These are phyloP conservation scores for Pseudofabraea citricarpa DNA, from an alignment of 2,329 filamentous ascomycete species.

Conservation along the genomic window DNA sequence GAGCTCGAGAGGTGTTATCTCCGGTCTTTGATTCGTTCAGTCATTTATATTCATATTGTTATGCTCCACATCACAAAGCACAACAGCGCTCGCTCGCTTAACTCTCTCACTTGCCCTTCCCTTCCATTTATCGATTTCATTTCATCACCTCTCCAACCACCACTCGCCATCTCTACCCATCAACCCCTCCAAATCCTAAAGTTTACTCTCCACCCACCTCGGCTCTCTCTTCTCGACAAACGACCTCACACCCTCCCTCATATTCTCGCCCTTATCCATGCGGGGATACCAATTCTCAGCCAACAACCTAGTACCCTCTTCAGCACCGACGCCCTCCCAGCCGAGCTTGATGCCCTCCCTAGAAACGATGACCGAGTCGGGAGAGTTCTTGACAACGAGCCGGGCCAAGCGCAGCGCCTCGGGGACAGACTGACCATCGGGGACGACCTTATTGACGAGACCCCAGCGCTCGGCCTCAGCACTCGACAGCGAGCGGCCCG, in stretches of 20 bases:
- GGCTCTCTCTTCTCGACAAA: constrained; percentile 74
- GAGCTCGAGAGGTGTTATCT: too few relatives aligned
- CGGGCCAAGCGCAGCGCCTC: constrained; percentile 58
- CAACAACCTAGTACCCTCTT: constrained; percentile 51
- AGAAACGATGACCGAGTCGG: constrained; percentile 71
- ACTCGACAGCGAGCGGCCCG: constrained; percentile 55
- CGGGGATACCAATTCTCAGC: constrained; percentile 52
- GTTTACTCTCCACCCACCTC: constrained; percentile 59
- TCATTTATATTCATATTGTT: too few relatives aligned
- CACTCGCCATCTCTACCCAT: too few relatives aligned
- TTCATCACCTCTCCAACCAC: too few relatives aligned
- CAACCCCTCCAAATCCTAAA: constrained; percentile 37
- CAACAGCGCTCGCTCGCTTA: too few relatives aligned
- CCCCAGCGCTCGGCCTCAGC: constrained; percentile 60
- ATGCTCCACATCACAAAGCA: too few relatives aligned
- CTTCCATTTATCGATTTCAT: too few relatives aligned
- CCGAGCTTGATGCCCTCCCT: constrained; percentile 67
- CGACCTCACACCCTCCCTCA: constrained; percentile 67
- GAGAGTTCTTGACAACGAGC: constrained; percentile 61
- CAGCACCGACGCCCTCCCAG: constrained; percentile 65
- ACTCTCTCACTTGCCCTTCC: too few relatives aligned
- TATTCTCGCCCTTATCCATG: constrained; percentile 65
- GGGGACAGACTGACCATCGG: constrained; percentile 41
- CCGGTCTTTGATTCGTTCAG: too few relatives aligned
- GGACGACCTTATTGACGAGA: constrained; percentile 63